A percentile compares a stretch with the other conserved stretches of the same genome.
phyloP scores from a whole-genome alignment of 2,329 filamentous ascomycete genomes.

The Arachnomyces sp. region DNA sequence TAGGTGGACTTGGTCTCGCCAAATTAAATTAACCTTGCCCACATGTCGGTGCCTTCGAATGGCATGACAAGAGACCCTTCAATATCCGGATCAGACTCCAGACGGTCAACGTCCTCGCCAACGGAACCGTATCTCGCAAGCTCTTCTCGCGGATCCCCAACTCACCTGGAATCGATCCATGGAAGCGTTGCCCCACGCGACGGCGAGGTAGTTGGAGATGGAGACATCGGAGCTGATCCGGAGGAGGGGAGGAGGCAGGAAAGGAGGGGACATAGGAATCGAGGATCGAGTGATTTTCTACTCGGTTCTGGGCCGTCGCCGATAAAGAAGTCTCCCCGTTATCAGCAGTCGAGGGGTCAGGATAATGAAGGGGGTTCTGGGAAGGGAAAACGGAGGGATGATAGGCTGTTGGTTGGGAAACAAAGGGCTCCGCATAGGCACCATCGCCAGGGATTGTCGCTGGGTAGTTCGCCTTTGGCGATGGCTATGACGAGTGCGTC shows the following conservation, averaged over 20 bases:
- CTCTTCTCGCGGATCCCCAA: background rate
- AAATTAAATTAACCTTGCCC: no score
- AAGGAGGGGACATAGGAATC: background rate
- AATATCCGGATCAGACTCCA: no score
- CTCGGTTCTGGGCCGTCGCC: no score
- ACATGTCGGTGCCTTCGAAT: no score
- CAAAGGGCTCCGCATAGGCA: constrained; percentile 26
- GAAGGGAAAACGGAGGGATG: constrained; percentile 33
- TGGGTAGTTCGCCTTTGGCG: constrained; percentile 24
- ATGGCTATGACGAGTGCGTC: constrained; percentile 18
- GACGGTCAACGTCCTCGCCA: no score
- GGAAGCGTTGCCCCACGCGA: background rate
- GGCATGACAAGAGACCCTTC: no score
- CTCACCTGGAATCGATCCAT: background rate
- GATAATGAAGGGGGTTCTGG: constrained; percentile 13
- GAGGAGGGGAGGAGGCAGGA: background rate
- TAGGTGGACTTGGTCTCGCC: no score
- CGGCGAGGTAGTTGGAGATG: background rate
- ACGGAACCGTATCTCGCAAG: background rate
- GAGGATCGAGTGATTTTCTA: background rate
- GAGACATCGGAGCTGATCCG: background rate
- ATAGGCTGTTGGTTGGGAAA: constrained; percentile 26
- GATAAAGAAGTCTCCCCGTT: no score
- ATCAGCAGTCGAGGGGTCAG: no score
- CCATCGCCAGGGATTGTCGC: constrained; percentile 11